Base-by-base conservation (phyloP, 257 asterid genomes). In the Rehmannia glutinosa region DNA sequence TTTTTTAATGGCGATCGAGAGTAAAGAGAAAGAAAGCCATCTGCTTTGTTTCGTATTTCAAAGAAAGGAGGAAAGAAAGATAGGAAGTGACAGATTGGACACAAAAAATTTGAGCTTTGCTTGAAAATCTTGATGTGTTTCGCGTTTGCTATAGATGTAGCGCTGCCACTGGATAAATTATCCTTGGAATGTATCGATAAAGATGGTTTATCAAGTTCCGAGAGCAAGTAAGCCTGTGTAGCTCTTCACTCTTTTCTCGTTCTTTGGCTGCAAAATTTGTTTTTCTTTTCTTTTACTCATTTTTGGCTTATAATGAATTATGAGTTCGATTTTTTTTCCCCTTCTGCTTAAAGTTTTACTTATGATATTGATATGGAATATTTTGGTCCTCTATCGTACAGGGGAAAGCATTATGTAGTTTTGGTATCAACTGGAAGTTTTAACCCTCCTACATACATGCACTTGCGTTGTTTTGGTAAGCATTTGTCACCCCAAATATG, bases 391-490 rank as follows among this genome's bases (percentile, higher is more conserved):
- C 10, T 5, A 19, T 19, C 28, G 5, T 16, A n/a, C 75, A 77
- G 90, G 84, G 84, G 74, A 69, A 83, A 76, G 36, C 27, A 35
- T 41, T 76, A 59, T 77, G 95, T 77, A 28, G 90, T 90, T 67
- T 78, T 89, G 64, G 93, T 92, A 62, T 83, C 95, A 62, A 84
- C 93, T 35, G 98, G 98, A 75, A 90, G 98, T 77, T 92, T 90
- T 64, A 92, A 90, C 61, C 97, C 98, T 69, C 95, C 96, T 16
- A 90, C 97, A 10, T 83, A 80, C 81, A 86, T 92, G 97, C 98
- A 92, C 71, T 60, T 92, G 75, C 91, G 98, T 35, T 87, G 95
- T 68, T 90, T 92, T 27, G 98, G 98, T 92, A 62, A 59, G 78
- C 59, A 5, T n/a, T 20, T 69, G 16, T 25, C 23, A 2, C 4